Base-by-base conservation (phyloP, 2,329 filamentous ascomycete species). In the Stenocarpella maydis region DNA sequence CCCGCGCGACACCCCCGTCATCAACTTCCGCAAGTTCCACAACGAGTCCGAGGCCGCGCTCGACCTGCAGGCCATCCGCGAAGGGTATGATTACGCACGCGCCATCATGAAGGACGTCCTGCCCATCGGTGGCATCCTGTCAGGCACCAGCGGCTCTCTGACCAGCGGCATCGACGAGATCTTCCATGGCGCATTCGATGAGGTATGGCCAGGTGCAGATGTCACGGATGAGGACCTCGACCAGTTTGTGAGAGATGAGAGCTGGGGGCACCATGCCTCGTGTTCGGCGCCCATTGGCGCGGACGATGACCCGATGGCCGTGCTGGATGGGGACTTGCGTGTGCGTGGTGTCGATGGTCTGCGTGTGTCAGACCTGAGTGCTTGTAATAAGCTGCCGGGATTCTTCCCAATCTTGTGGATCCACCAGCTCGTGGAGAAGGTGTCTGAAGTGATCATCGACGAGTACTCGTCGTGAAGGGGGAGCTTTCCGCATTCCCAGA, bases 11-110 rank as follows among this genome's bases (percentile, higher is more conserved):
- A 72, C 72, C 67, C 70, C 72, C 37, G 65, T 74, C 45, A 71
- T 72, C 49, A 81, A 82, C 67, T 91, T 90, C 80, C 87, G 88
- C 77, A 90, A 85, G 78, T 90, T 87, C 79, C 81, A 69, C 55
- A 66, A 70, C 10, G 41, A 65, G 19, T 47, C 37, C 28, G 45
- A 47, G 47, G 47, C 47, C 63, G 63, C 47, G 2, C 47, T 82
- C 34, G 83, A 87, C 61, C 75, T 87, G 15, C 84, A 88, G 54
- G 86, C 88, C 1, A 72, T 89, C 49, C 70, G 67, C 26, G 69
- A 67, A 14, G 71, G 69, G 3, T 39, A 50, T 9, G 63, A 71
- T 3, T 60, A 54, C 24, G 47, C 55, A 15, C 54, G 70, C 43
- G 17, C 17, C 28, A 63, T 63, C 58, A 63, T 63, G 58, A 15